Percentiles rank a stretch among this genome's conserved stretches.
These are phyloP conservation scores for Phellopilus nigrolimitatus DNA, from an alignment of 1,284 basidiomycete genomes.

Conservation along the genomic window DNA sequence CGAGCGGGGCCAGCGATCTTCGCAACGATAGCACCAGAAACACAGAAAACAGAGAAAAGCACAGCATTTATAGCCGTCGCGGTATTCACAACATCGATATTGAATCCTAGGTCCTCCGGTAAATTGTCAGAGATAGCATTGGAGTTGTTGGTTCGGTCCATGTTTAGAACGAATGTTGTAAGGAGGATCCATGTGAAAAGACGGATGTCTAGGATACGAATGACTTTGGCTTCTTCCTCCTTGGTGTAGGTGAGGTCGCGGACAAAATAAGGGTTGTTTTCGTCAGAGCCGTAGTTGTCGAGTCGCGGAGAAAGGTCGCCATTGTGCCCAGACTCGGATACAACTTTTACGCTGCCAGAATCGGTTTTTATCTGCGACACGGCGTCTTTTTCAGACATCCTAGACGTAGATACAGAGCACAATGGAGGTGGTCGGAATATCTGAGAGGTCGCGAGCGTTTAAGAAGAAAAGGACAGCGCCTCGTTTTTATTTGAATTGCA, in stretches of 20 bases:
- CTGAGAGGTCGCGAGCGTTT: too few relatives aligned
- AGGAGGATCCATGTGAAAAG: constrained; percentile 35
- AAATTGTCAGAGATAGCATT: constrained; percentile 38
- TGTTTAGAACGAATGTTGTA: constrained; percentile 39
- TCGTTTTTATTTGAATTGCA: too few relatives aligned
- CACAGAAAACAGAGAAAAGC: constrained; percentile 31
- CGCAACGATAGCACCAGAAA: constrained; percentile 34
- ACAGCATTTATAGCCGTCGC: constrained; percentile 34
- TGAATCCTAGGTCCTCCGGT: constrained; percentile 35
- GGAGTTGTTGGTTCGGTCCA: constrained; percentile 38
- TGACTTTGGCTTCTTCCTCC: constrained; percentile 31
- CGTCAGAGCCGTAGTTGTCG: neutral
- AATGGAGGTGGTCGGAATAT: too few relatives aligned
- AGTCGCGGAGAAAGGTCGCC: neutral
- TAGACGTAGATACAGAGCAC: too few relatives aligned
- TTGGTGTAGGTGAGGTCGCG: constrained; percentile 30
- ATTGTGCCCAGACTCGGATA: too few relatives aligned
- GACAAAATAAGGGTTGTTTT: constrained; percentile 26
- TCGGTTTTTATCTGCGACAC: too few relatives aligned
- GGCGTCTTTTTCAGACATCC: too few relatives aligned
- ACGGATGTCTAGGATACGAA: constrained; percentile 32
- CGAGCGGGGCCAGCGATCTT: constrained; percentile 35
- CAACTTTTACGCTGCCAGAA: too few relatives aligned
- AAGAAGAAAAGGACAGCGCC: too few relatives aligned
- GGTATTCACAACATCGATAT: constrained; percentile 35